Conservation (phyloP, 768 basidiomycete genomes). For the Mycena rebaudengoi region DNA sequence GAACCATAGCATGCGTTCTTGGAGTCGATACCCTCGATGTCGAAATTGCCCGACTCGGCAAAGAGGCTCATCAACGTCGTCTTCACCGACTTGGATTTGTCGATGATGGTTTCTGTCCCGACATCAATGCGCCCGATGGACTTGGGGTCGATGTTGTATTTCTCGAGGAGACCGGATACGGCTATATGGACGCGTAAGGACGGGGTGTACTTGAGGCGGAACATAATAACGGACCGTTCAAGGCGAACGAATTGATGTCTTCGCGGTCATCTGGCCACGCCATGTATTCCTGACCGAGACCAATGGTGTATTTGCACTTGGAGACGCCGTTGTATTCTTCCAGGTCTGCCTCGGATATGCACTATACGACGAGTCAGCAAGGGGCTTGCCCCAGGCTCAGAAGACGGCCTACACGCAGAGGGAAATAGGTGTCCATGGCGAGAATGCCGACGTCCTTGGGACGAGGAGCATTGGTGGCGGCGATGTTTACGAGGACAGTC, state of each 20-base stretch:
- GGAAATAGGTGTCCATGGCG: conserved; percentile 94
- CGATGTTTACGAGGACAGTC: conserved; percentile 42
- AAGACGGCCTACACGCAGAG: conserved; percentile 72
- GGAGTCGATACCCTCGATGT: conserved; percentile 98
- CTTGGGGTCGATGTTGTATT: conserved; percentile 95
- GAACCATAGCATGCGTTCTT: conserved; percentile 99
- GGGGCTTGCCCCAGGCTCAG: conserved; percentile 1
- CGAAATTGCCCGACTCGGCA: conserved; percentile 88
- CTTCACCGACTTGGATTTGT: conserved; percentile 99
- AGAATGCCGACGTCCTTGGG: conserved; percentile 96
- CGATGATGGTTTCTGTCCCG: conserved; percentile 98
- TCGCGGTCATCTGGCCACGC: conserved; percentile 98
- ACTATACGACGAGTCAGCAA: conserved; percentile 56
- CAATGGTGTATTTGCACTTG: conserved; percentile 98
- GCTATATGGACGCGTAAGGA: conserved; percentile 55
- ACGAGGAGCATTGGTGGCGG: conserved; percentile 46
- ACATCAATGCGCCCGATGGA: conserved; percentile 98
- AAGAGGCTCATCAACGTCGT: conserved; percentile 99
- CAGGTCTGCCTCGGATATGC: conserved; percentile 94
- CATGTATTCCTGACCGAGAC: conserved; percentile 98
- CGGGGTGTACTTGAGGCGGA: neutral
- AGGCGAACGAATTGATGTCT: conserved; percentile 97
- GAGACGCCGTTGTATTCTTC: conserved; percentile 94
- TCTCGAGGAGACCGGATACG: conserved; percentile 88
- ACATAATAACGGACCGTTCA: conserved; percentile 73